Evolutionary conservation across 2,329 filamentous ascomycete species (phyloP).

Genomic region (Aureobasidium sp.): DNA sequence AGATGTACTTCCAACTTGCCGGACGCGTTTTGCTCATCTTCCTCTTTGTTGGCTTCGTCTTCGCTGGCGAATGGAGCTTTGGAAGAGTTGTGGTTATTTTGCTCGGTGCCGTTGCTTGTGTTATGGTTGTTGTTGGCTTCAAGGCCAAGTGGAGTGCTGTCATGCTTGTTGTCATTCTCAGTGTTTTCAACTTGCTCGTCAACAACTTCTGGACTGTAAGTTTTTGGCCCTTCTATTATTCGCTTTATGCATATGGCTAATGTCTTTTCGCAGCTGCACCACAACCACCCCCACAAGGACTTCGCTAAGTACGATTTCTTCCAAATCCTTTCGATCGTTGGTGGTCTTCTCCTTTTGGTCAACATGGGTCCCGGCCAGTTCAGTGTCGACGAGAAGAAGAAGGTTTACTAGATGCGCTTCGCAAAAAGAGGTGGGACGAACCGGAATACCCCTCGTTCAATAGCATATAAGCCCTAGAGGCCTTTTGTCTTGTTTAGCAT

Average conservation of each 20-base stretch:
- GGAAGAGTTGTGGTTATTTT: slow-evolving; percentile 80
- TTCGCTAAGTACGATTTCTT: slow-evolving; percentile 99
- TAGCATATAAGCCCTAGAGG: background rate
- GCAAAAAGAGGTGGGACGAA: background rate
- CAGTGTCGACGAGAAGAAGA: slow-evolving; percentile 99
- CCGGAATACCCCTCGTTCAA: background rate
- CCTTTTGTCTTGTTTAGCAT: background rate
- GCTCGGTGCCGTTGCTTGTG: slow-evolving; percentile 80
- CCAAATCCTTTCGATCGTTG: slow-evolving; percentile 97
- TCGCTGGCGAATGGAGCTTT: slow-evolving; percentile 86
- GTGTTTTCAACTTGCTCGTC: slow-evolving; percentile 91
- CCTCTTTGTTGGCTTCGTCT: slow-evolving; percentile 93
- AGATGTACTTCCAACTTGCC: slow-evolving; percentile 99
- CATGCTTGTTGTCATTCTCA: slow-evolving; percentile 88
- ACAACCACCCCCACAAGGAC: slow-evolving; percentile 98
- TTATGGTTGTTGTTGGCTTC: slow-evolving; percentile 99
- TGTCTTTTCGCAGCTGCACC: slow-evolving; percentile 62
- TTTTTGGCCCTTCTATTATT: background rate
- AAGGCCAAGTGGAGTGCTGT: slow-evolving; percentile 99
- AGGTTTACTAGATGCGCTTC: slow-evolving; percentile 67
- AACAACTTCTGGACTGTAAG: slow-evolving; percentile 99
- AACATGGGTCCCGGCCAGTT: slow-evolving; percentile 98
- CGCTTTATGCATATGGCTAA: background rate
- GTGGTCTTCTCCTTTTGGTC: slow-evolving; percentile 89
- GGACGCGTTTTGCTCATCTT: slow-evolving; percentile 94